Percentiles rank a stretch among this genome's conserved stretches.
These are phyloP conservation scores for Spathaspora passalidarum DNA, from an alignment of 805 yeast genomes.

Conservation along the genomic window DNA sequence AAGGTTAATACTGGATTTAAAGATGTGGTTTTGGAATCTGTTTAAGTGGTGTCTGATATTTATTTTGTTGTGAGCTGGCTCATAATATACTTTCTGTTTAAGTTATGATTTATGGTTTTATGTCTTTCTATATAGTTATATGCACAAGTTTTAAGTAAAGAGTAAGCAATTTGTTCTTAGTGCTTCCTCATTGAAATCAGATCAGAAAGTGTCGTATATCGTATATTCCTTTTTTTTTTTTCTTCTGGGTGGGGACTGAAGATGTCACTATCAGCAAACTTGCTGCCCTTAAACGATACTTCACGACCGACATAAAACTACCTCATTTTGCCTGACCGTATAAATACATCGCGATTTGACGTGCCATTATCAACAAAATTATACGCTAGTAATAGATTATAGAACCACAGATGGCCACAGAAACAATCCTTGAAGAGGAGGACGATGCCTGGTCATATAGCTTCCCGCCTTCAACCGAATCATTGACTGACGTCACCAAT, in stretches of 20 bases:
- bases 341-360: too few relatives aligned
- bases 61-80: not conserved
- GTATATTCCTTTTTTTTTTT: not conserved
- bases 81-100: not conserved
- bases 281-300: not conserved
- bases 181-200: not conserved
- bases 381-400: too few relatives aligned
- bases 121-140: too few relatives aligned
- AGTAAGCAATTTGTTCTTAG: not conserved
- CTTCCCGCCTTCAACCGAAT: conserved; percentile 12
- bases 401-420: not conserved
- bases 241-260: not conserved
- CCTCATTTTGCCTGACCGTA: too few relatives aligned
- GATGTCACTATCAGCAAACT: not conserved
- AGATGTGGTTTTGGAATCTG: conserved; percentile 97
- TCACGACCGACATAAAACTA: not conserved
- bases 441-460: conserved; percentile 43
- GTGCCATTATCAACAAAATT: too few relatives aligned
- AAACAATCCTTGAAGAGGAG: conserved; percentile 23
- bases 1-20: conserved; percentile 97
- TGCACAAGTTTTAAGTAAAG: not conserved
- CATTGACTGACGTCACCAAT: not conserved
- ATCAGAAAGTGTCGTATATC: not conserved
- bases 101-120: too few relatives aligned
- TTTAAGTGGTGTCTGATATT: conserved; percentile 34